Evolutionary conservation across 2,329 filamentous ascomycete genomes (phyloP).

Genomic region (Clonostachys sp.): DNA sequence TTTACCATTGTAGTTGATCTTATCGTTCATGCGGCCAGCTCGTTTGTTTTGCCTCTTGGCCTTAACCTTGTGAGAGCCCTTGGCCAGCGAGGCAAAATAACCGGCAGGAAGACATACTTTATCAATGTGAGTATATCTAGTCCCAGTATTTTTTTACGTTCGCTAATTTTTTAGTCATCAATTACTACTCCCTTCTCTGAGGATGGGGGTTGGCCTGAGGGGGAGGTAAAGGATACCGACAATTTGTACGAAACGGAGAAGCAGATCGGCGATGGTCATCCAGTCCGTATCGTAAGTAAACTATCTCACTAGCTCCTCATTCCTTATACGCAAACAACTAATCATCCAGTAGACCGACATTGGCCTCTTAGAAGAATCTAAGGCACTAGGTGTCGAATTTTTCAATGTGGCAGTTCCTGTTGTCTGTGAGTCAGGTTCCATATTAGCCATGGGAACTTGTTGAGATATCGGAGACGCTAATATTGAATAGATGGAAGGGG

Average conservation of each 20-base stretch:
- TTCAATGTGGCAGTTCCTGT: too few relatives aligned
- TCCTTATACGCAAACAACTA: too few relatives aligned
- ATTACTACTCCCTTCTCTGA: conserved; percentile 15
- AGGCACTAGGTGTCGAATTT: too few relatives aligned
- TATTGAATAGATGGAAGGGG: conserved; percentile 21
- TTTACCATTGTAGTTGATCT: conserved; percentile 20
- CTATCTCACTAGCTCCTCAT: too few relatives aligned
- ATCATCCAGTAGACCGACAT: too few relatives aligned
- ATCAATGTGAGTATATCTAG: conserved; percentile 19
- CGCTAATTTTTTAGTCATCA: conserved; percentile 12
- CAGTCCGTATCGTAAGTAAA: conserved; percentile 15
- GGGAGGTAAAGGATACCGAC: conserved; percentile 20
- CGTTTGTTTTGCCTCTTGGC: conserved; percentile 14
- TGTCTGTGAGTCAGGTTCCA: too few relatives aligned
- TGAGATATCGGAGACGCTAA: too few relatives aligned
- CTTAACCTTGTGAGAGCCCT: conserved; percentile 24
- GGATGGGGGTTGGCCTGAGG: conserved; percentile 21
- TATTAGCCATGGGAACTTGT: too few relatives aligned
- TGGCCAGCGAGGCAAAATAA: conserved; percentile 15
- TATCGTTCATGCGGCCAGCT: conserved; percentile 25
- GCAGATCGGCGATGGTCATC: conserved; percentile 13
- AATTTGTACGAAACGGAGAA: conserved; percentile 19
- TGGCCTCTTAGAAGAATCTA: too few relatives aligned
- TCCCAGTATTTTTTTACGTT: not conserved
- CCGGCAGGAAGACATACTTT: conserved; percentile 16